Percentiles rank a stretch among this genome's conserved stretches.
phyloP scores from a whole-genome alignment of 441 rosid species.

The Brassica hybrid region DNA sequence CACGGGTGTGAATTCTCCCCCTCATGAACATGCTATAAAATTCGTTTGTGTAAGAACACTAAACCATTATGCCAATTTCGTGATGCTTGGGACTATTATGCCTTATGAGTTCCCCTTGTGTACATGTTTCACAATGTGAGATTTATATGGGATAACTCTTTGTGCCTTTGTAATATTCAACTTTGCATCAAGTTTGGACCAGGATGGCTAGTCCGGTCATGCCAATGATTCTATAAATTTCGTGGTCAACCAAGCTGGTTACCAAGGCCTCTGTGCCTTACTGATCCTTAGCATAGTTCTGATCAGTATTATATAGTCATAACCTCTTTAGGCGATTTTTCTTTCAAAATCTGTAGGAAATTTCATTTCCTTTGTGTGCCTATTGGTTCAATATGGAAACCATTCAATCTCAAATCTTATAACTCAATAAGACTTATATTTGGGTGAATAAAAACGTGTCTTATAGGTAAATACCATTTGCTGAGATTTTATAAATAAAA shows the following conservation, averaged over 20 bases:
- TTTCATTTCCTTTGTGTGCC: no score
- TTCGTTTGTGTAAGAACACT: background rate
- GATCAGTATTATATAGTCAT: background rate
- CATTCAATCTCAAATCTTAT: no score
- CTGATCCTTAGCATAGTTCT: background rate
- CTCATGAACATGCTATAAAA: background rate
- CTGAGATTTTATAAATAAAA: no score
- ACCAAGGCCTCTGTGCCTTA: no score
- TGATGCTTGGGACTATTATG: background rate
- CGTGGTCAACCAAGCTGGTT: no score
- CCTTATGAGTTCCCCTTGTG: background rate
- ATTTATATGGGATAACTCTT: background rate
- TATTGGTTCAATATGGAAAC: no score
- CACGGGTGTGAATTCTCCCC: background rate
- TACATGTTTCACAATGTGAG: background rate
- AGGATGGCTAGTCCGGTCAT: background rate
- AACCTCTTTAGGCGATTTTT: background rate
- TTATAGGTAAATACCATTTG: no score
- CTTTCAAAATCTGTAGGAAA: no score
- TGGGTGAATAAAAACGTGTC: no score
- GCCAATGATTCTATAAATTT: no score
- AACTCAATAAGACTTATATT: no score
- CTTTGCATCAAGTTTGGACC: background rate
- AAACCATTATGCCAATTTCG: background rate
- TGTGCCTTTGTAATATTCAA: background rate